Evolutionary conservation across 2,329 filamentous ascomycete genomes (phyloP).

Genomic region (Samsoniella hepiali): DNA sequence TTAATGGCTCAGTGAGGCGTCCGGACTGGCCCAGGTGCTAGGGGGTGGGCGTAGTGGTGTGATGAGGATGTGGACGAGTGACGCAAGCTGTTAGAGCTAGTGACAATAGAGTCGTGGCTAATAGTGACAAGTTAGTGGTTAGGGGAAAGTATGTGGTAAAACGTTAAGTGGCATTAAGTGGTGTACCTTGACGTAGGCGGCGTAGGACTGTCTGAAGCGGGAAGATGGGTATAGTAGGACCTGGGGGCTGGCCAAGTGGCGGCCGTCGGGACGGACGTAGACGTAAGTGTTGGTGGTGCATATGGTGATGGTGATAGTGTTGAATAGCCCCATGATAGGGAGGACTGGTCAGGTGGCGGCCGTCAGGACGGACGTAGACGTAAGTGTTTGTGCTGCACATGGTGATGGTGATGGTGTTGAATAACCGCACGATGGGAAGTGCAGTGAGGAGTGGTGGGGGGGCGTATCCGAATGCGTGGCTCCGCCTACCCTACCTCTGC

Average conservation of each 20-base stretch:
- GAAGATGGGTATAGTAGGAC: constrained; percentile 38
- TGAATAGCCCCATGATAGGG: too few relatives aligned
- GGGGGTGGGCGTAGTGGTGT: constrained; percentile 29
- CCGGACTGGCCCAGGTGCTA: constrained; percentile 38
- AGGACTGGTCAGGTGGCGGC: constrained; percentile 34
- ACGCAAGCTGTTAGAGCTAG: constrained; percentile 17
- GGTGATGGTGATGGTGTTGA: constrained; percentile 34
- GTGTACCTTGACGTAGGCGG: constrained; percentile 38
- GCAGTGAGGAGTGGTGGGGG: background rate
- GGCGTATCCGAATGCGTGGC: too few relatives aligned
- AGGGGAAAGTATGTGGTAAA: constrained; percentile 33
- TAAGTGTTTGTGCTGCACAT: constrained; percentile 52
- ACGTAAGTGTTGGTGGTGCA: constrained; percentile 48
- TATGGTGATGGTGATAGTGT: constrained; percentile 43
- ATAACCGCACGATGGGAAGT: constrained; percentile 1
- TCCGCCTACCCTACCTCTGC: too few relatives aligned
- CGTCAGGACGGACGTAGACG: constrained; percentile 47
- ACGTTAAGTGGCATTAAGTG: constrained; percentile 32
- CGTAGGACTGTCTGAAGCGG: constrained; percentile 41
- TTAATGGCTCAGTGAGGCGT: too few relatives aligned
- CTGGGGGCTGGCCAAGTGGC: constrained; percentile 32
- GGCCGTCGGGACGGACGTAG: constrained; percentile 46
- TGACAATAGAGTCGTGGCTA: constrained; percentile 37
- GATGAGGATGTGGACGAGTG: constrained; percentile 28
- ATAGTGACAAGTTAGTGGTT: constrained; percentile 36